phyloP scores from a whole-genome alignment of 106 monocot genomes.

The Apostasia shenzhenica region DNA sequence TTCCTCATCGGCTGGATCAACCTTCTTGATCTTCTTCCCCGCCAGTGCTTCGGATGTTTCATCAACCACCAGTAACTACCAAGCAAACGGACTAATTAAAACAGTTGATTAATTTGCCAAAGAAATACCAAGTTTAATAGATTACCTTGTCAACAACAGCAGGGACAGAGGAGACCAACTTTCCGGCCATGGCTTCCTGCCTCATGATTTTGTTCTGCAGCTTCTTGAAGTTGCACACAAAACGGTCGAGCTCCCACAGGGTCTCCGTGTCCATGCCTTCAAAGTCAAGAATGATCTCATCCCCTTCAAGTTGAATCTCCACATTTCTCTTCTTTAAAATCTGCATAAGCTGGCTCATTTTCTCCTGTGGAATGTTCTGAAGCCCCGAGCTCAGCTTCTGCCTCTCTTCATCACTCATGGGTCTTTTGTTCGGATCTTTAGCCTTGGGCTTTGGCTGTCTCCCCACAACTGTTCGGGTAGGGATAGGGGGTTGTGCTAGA shows the following conservation, averaged over 20 bases:
- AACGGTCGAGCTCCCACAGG: constrained; percentile 84
- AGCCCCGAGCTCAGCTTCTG: constrained; percentile 59
- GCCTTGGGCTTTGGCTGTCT: constrained; percentile 72
- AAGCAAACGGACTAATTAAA: not conserved
- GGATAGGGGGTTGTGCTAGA: not conserved
- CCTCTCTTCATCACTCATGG: constrained; percentile 85
- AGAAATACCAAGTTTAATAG: not conserved
- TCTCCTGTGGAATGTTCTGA: constrained; percentile 66
- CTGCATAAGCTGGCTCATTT: constrained; percentile 60
- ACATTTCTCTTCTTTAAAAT: constrained; percentile 67
- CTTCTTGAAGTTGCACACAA: constrained; percentile 69
- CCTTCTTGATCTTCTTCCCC: constrained; percentile 26
- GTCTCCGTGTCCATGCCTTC: constrained; percentile 76
- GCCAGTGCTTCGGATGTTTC: constrained; percentile 4
- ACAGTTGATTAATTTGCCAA: not conserved
- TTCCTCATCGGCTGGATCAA: constrained; percentile 60
- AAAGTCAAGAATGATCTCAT: constrained; percentile 86
- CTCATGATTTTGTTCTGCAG: constrained; percentile 49
- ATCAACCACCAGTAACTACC: constrained; percentile 6
- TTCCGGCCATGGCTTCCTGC: constrained; percentile 23
- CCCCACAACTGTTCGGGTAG: not conserved
- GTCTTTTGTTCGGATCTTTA: constrained; percentile 57
- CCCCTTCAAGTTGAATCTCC: constrained; percentile 30
- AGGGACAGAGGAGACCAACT: not conserved
- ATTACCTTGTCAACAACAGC: constrained; percentile 20